phyloP scores from a whole-genome alignment of 768 basidiomycete genomes.

The Trametes elegans region DNA sequence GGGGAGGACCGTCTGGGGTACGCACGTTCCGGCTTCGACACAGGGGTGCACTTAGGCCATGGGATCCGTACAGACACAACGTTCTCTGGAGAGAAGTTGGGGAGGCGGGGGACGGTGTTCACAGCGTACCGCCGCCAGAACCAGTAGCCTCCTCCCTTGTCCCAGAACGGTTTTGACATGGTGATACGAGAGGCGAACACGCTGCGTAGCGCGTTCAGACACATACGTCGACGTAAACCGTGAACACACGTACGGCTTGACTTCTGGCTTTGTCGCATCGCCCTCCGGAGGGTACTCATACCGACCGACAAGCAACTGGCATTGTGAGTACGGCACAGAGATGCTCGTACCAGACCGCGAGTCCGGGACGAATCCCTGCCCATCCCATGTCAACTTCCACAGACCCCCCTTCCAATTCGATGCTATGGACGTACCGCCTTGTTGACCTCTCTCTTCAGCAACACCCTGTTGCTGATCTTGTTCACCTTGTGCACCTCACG shows the following conservation, averaged over 20 bases:
- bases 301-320: slow-evolving; percentile 75
- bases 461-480: slow-evolving; percentile 64
- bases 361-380: slow-evolving; percentile 13
- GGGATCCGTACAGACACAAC: slow-evolving; percentile 47
- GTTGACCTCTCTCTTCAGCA: slow-evolving; percentile 45
- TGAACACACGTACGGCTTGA: slow-evolving; percentile 28
- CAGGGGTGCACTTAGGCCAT: slow-evolving; percentile 58
- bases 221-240: neutral
- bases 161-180: slow-evolving; percentile 60
- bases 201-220: slow-evolving; percentile 35
- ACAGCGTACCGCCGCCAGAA: slow-evolving; percentile 74
- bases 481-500: slow-evolving; percentile 76
- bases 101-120: slow-evolving; percentile 57
- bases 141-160: slow-evolving; percentile 50
- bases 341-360: slow-evolving; percentile 24
- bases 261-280: slow-evolving; percentile 23
- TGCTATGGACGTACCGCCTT: slow-evolving; percentile 26
- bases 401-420: neutral
- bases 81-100: slow-evolving; percentile 37
- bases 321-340: slow-evolving; percentile 73
- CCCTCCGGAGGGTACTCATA: slow-evolving; percentile 51
- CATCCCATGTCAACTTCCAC: slow-evolving; percentile 3
- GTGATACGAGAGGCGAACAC: slow-evolving; percentile 77
- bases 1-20: neutral
- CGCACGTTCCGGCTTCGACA: slow-evolving; percentile 43